A percentile compares a stretch with the other conserved stretches of the same genome.
Conservation (phyloP, 2,329 filamentous ascomycete species). For the Tolypocladium amazonense region DNA sequence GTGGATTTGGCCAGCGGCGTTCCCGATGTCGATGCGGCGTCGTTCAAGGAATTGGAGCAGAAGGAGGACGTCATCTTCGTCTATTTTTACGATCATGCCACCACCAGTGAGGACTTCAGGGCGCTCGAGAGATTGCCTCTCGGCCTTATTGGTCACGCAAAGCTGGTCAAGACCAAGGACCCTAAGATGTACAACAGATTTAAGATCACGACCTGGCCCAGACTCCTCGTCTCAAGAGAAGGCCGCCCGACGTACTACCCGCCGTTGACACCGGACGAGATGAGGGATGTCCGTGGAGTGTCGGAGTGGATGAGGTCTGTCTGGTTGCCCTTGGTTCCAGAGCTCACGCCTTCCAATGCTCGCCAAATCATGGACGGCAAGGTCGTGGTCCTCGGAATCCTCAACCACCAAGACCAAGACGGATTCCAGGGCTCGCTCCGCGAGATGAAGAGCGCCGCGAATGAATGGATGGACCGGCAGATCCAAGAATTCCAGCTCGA, state of each 20-base stretch:
- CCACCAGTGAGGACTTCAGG: slow-evolving; percentile 81
- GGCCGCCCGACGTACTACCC: slow-evolving; percentile 85
- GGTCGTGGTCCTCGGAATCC: slow-evolving; percentile 84
- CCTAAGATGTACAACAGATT: slow-evolving; percentile 65
- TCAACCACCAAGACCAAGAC: slow-evolving; percentile 70
- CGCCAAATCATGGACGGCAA: slow-evolving; percentile 92
- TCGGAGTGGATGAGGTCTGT: slow-evolving; percentile 91
- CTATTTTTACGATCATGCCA: slow-evolving; percentile 96
- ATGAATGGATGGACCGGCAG: slow-evolving; percentile 98
- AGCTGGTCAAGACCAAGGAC: slow-evolving; percentile 84
- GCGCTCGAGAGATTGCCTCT: slow-evolving; percentile 80
- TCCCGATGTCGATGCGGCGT: slow-evolving; percentile 64
- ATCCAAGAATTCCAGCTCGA: slow-evolving; percentile 85
- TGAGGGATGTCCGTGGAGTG: slow-evolving; percentile 73
- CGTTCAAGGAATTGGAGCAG: slow-evolving; percentile 75
- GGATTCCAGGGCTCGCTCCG: slow-evolving; percentile 69
- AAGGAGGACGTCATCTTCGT: slow-evolving; percentile 93
- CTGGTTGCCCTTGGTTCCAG: slow-evolving; percentile 92
- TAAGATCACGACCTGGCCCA: slow-evolving; percentile 96
- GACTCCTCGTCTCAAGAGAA: slow-evolving; percentile 79
- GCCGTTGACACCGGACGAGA: slow-evolving; percentile 77
- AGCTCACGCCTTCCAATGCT: slow-evolving; percentile 83
- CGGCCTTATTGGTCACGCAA: slow-evolving; percentile 82
- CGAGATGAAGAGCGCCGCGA: slow-evolving; percentile 89
- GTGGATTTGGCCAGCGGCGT: slow-evolving; percentile 68